phyloP scores from a whole-genome alignment of 768 basidiomycete species.

The Lyophyllum decastes region DNA sequence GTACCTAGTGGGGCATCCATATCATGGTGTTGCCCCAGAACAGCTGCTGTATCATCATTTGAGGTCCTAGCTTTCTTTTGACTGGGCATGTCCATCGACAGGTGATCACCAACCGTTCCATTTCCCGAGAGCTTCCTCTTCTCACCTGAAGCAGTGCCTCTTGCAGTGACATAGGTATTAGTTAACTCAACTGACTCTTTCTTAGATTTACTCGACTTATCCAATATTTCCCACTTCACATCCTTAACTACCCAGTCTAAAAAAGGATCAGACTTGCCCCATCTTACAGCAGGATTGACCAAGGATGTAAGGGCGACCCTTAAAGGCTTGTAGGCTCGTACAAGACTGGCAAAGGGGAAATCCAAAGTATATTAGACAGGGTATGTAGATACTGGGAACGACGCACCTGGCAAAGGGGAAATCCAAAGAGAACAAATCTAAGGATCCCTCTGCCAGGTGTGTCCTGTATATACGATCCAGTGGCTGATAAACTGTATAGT shows the following conservation, averaged over 20 bases:
- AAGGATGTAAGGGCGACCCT: too few species aligned
- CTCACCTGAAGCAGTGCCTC: background rate
- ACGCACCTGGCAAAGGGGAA: too few species aligned
- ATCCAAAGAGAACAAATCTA: too few species aligned
- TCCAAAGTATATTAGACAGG: too few species aligned
- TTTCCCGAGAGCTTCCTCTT: background rate
- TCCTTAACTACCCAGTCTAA: background rate
- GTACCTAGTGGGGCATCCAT: slow-evolving; percentile 7
- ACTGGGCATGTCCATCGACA: background rate
- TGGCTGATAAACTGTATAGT: too few species aligned
- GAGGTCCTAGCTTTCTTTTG: background rate
- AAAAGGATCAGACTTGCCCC: slow-evolving; percentile 19
- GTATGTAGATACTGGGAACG: too few species aligned
- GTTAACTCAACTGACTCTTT: too few species aligned
- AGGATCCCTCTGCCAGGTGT: too few species aligned
- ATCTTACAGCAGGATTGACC: slow-evolving; percentile 18
- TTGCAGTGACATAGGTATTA: too few species aligned
- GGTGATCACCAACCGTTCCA: background rate
- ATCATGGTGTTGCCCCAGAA: background rate
- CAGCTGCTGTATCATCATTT: background rate
- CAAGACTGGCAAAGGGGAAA: slow-evolving; percentile 4
- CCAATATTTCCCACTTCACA: background rate
- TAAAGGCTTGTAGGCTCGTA: too few species aligned
- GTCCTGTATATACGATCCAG: too few species aligned
- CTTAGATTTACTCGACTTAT: background rate